Evolutionary conservation across 345 rosid genomes (phyloP), one percentile per base, ranked within the genome.

Genomic region (Eucalyptus polybractea): DNA sequence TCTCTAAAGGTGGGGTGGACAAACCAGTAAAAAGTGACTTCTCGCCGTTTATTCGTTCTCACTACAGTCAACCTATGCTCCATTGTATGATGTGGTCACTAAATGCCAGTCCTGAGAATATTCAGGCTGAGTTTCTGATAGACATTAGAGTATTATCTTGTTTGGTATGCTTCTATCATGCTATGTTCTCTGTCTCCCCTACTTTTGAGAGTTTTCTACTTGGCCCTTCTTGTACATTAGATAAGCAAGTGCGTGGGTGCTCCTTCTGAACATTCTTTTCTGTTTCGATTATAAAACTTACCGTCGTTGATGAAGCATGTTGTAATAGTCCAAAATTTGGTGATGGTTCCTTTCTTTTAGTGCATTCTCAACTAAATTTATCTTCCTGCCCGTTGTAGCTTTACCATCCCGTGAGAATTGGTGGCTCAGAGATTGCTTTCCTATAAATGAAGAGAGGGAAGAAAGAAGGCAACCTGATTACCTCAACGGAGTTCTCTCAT

Each of bases 11-110:
- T 40, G 6, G 47, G 47, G 42, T 21, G 83, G 83, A 76, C 27
- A 21, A 76, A 76, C 2, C 83, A 40, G 83, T 21, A 21, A 12
- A 76, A 76, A 40, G 47, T 40, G 6, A 11, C 42, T 76, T 76
- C 27, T 76, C 5, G 1, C 47, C 0, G 4, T 76, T 33, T 40
- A 40, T 40, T 76, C 0, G 9, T 42, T 76, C 47, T 40, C 83
- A 40, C 83, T 40, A 11, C 12, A 76, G 83, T 76, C 15, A 0
- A 76, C 83, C 83, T 76, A 1, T 76, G 83, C 83, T 76, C 29
- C 8, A 22, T 1, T 40, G 81, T 21, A 72, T 76, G 83, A 76
- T 76, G 29, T 21, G 83, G 45, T 76, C 27, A 6, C 47, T 40
- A 2, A 0, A 76, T 21, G 29, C 83, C 12, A 76, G 47, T 76